These are phyloP conservation scores for Hypsizygus ulmarius DNA, from an alignment of 1,284 basidiomycete genomes.

Conservation along the genomic window DNA sequence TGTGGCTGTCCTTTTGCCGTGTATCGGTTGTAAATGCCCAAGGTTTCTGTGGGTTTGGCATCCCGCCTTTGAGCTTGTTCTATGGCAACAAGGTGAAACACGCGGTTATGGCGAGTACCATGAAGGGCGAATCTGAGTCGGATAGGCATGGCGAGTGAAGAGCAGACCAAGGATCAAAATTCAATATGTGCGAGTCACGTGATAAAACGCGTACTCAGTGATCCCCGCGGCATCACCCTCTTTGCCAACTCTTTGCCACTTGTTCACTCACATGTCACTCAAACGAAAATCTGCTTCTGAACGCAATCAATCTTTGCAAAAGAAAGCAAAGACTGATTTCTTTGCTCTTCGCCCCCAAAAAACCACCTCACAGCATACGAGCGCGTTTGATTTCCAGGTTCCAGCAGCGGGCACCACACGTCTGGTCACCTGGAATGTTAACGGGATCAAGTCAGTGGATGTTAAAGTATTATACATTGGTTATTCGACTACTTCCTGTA, in stretches of 20 bases:
- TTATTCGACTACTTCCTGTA: neutral
- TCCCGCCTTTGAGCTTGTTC: constrained; percentile 75
- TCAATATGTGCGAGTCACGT: constrained; percentile 21
- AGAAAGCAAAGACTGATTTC: neutral
- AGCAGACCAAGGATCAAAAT: neutral
- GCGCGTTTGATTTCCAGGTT: neutral
- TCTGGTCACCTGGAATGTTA: constrained; percentile 9
- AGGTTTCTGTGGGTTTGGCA: constrained; percentile 86
- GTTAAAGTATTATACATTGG: constrained; percentile 1
- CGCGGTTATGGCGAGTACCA: constrained; percentile 74
- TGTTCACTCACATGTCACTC: neutral
- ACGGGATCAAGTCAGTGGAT: constrained; percentile 5
- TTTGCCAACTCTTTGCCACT: neutral
- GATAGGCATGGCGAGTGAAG: constrained; percentile 63
- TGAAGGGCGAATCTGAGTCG: constrained; percentile 86
- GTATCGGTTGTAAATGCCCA: constrained; percentile 86
- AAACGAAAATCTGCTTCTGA: neutral
- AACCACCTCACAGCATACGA: neutral
- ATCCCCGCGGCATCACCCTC: neutral
- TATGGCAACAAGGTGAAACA: constrained; percentile 89
- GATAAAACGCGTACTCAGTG: constrained; percentile 5
- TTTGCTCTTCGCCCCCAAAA: neutral
- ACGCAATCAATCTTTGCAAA: neutral
- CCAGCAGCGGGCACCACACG: neutral
- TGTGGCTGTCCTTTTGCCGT: constrained; percentile 44